These are phyloP conservation scores for Rhododendron ferrugineum DNA, from an alignment of 148 eudicot genomes.

Conservation along the genomic window DNA sequence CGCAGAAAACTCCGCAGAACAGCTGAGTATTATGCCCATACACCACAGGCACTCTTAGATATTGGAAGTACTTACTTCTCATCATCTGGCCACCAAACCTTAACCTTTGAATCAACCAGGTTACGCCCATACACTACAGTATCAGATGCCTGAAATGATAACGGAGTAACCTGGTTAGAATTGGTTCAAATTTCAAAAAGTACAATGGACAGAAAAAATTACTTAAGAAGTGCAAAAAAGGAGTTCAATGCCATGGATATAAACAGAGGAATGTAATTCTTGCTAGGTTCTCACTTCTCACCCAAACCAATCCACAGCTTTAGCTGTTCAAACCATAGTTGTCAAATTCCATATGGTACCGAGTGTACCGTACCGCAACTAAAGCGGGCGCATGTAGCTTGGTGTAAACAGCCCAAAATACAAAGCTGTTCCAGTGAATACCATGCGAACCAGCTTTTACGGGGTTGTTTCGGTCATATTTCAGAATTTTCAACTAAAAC, in stretches of 20 bases:
- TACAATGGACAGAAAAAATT: neutral
- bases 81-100: slow-evolving; percentile 90
- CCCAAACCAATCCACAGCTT: neutral
- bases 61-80: slow-evolving; percentile 36
- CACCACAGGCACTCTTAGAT: too few species aligned
- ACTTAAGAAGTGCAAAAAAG: neutral
- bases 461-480: neutral
- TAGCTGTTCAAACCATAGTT: neutral
- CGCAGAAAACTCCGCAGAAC: neutral
- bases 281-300: neutral
- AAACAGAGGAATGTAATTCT: neutral
- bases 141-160: slow-evolving; percentile 42
- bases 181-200: neutral
- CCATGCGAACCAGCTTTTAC: neutral
- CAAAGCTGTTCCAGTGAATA: neutral
- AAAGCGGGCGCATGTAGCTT: neutral
- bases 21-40: neutral
- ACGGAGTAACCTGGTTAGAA: slow-evolving; percentile 13
- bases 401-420: neutral
- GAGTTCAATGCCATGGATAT: neutral
- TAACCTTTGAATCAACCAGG: slow-evolving; percentile 50
- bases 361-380: neutral
- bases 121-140: slow-evolving; percentile 27
- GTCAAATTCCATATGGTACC: neutral
- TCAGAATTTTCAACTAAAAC: neutral